These are phyloP conservation scores for Saccharomyces mikatae DNA, from an alignment of 805 yeast species.

Conservation along the genomic window DNA sequence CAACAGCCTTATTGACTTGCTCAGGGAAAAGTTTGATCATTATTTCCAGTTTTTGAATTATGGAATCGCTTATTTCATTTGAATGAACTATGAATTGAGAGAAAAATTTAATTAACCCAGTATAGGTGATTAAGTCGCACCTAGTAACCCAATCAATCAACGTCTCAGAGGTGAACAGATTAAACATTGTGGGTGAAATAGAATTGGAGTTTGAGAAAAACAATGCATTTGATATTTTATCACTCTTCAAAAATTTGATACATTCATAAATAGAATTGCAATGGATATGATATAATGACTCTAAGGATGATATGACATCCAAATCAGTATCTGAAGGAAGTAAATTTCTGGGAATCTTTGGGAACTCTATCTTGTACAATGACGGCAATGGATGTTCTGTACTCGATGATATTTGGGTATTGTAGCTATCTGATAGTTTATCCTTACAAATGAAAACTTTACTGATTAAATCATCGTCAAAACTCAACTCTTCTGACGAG, in stretches of 20 bases:
- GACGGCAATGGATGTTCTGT: neutral
- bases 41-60: slow-evolving; percentile 46
- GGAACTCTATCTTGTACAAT: slow-evolving; percentile 31
- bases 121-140: slow-evolving; percentile 60
- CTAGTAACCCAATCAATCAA: slow-evolving; percentile 54
- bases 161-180: slow-evolving; percentile 43
- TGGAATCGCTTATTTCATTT: slow-evolving; percentile 46
- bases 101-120: slow-evolving; percentile 47
- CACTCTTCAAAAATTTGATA: slow-evolving; percentile 58
- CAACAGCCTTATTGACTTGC: slow-evolving; percentile 33
- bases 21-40: slow-evolving; percentile 43
- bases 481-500: slow-evolving; percentile 6
- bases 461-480: slow-evolving; percentile 13
- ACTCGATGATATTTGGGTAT: slow-evolving; percentile 19
- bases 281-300: slow-evolving; percentile 54
- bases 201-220: slow-evolving; percentile 43
- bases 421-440: neutral
- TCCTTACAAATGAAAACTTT: slow-evolving; percentile 19
- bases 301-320: slow-evolving; percentile 55
- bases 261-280: slow-evolving; percentile 58
- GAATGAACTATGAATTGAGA: slow-evolving; percentile 50
- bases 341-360: slow-evolving; percentile 28
- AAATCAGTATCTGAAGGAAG: slow-evolving; percentile 40
- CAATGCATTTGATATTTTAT: slow-evolving; percentile 47
- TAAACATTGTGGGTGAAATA: slow-evolving; percentile 55